Conservation (phyloP, 352 stramenopile species). For the Globisporangium paroecandrum region DNA sequence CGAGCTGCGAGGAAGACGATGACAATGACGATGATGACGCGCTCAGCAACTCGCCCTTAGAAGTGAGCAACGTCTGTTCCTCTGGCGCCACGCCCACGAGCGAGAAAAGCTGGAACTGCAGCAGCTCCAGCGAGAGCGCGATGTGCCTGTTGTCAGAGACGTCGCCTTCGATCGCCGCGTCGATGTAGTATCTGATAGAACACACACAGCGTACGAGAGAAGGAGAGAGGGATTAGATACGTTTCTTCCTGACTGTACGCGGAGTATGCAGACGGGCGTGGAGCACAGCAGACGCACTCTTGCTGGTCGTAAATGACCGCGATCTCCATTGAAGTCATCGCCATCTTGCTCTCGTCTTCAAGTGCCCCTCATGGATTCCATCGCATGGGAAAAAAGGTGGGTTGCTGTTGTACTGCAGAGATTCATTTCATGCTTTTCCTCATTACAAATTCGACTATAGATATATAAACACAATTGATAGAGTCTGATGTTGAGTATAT, state of each 20-base stretch:
- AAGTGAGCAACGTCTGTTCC: constrained; percentile 55
- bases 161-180: constrained; percentile 18
- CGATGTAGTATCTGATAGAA: constrained; percentile 38
- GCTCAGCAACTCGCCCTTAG: constrained; percentile 33
- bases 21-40: background rate
- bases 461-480: no score
- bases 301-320: constrained; percentile 50
- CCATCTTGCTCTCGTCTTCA: background rate
- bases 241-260: no score
- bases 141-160: constrained; percentile 4
- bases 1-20: background rate
- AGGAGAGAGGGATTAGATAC: background rate
- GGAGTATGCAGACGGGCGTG: background rate
- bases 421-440: no score
- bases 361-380: background rate
- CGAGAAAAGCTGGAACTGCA: constrained; percentile 72
- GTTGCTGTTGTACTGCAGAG: no score
- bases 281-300: constrained; percentile 39
- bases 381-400: no score
- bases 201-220: background rate
- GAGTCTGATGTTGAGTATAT: no score
- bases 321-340: constrained; percentile 26
- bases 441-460: no score
- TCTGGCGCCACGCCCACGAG: constrained; percentile 54
- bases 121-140: constrained; percentile 45